These are phyloP conservation scores for Tylopilus sp. DNA, from an alignment of 768 basidiomycete species.

Conservation along the genomic window DNA sequence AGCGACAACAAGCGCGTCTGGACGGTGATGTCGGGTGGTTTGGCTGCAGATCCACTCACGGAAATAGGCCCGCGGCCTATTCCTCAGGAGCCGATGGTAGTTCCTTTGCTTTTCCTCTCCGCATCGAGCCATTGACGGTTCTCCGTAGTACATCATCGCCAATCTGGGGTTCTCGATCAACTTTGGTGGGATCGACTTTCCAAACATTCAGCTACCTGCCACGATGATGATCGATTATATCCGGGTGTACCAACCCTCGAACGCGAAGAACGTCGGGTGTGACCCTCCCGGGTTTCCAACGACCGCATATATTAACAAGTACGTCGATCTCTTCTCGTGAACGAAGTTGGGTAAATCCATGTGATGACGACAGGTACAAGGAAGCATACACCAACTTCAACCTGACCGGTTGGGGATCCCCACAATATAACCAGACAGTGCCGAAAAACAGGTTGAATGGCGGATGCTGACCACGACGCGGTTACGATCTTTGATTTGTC, in stretches of 20 bases:
- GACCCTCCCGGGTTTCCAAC: constrained; percentile 78
- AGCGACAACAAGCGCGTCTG: constrained; percentile 52
- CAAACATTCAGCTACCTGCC: constrained; percentile 49
- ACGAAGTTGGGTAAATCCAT: background rate
- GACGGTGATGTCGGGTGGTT: constrained; percentile 49
- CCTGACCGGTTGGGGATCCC: constrained; percentile 41
- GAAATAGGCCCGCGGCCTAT: constrained; percentile 59
- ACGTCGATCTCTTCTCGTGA: constrained; percentile 20
- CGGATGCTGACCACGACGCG: constrained; percentile 23
- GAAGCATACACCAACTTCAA: constrained; percentile 46
- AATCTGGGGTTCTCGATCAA: constrained; percentile 68
- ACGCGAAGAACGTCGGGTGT: constrained; percentile 53
- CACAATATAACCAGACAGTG: constrained; percentile 47
- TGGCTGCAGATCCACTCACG: constrained; percentile 48
- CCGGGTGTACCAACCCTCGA: constrained; percentile 64
- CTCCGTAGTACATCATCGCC: constrained; percentile 57
- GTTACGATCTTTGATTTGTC: constrained; percentile 7
- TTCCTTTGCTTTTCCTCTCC: background rate
- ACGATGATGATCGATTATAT: constrained; percentile 79
- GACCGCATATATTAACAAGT: constrained; percentile 68
- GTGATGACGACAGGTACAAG: constrained; percentile 31
- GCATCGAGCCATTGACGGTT: background rate
- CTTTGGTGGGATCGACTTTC: constrained; percentile 65
- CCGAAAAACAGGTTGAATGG: constrained; percentile 52
- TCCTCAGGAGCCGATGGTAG: constrained; percentile 67